Evolutionary conservation across 495 filamentous ascomycete genomes (phyloP), one percentile per base, ranked within the genome.

Genomic region (Trypethelium eluteriae): DNA sequence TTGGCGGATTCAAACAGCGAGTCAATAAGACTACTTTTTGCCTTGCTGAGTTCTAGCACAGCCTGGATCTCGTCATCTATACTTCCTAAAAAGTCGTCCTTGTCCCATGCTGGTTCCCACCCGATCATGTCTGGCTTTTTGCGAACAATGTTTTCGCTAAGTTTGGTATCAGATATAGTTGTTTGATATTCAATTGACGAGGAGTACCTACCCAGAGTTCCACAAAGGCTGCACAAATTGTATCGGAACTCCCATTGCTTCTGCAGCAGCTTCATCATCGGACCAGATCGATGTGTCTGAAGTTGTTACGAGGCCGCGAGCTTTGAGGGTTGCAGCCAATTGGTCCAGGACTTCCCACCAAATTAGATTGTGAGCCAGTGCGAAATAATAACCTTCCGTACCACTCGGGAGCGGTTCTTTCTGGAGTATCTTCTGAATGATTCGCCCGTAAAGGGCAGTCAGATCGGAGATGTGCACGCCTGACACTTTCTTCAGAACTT

Each of bases 141-240:
- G 7, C 6, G 5, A 32, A 18, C 53, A 14, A 59, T 36, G 14
- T 59, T 59, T 32, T 59, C 53, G 6, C 53, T 59, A 14, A 14
- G 3, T 34, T 14, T 59, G 25, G 10, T 9, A n/a, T 35, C 5
- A 14, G 6, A 35, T 36, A 36, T 36, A 36, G 32, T 18, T 59
- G 25, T 35, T 36, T 36, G 14, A 59, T 32, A 59, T 7, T 14
- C 2, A 35, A 14, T 18, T 6, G 5, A 56, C 14, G 39, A 68
- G 67, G 67, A 64, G 64, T 63, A 66, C 74, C 64, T 67, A 59
- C 53, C 53, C 53, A 36, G 53, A 59, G 53, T 59, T 59, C 53
- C 53, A 59, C 53, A 59, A 59, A 59, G 53, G 53, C 32, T 59
- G 53, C 14, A 59, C 53, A 59, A 59, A 59, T 36, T 34, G 25